phyloP scores from a whole-genome alignment of 2,329 filamentous ascomycete genomes.

The Claviceps sp. region DNA sequence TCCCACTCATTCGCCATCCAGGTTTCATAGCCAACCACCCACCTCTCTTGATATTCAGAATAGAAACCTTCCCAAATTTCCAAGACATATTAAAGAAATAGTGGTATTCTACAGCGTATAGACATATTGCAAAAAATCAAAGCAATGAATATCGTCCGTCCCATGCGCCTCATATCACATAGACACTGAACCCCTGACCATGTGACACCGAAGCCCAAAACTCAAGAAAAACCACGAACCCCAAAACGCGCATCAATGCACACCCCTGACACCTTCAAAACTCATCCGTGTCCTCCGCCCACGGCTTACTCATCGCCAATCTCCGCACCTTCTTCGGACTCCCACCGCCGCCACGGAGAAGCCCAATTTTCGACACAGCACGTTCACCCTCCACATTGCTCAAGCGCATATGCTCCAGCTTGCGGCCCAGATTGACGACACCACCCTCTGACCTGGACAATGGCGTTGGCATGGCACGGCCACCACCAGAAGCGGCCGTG shows the following conservation, averaged over 20 bases:
- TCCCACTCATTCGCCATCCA: no score
- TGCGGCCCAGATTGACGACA: conserved; percentile 28
- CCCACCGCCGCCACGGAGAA: conserved; percentile 8
- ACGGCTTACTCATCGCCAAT: conserved; percentile 29
- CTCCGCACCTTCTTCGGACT: conserved; percentile 43
- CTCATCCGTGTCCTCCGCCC: conserved; percentile 31
- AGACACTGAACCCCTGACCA: no score
- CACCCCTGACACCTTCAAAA: not conserved
- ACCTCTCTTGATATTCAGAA: no score
- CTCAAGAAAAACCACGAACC: not conserved
- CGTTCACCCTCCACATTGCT: conserved; percentile 25
- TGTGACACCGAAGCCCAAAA: no score
- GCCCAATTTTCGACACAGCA: conserved; percentile 11
- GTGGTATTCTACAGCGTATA: no score
- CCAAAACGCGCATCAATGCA: not conserved
- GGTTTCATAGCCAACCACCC: no score
- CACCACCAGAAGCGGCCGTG: not conserved
- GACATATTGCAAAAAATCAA: no score
- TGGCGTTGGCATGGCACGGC: not conserved
- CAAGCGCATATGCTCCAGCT: conserved; percentile 38
- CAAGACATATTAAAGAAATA: no score
- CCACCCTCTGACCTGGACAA: conserved; percentile 9
- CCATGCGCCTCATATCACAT: no score
- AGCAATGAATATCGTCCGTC: no score
- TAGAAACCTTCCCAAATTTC: no score